Evolutionary conservation across 2,329 filamentous ascomycete genomes (phyloP), one percentile per base, ranked within the genome.

Genomic region (Fusarium begoniae): DNA sequence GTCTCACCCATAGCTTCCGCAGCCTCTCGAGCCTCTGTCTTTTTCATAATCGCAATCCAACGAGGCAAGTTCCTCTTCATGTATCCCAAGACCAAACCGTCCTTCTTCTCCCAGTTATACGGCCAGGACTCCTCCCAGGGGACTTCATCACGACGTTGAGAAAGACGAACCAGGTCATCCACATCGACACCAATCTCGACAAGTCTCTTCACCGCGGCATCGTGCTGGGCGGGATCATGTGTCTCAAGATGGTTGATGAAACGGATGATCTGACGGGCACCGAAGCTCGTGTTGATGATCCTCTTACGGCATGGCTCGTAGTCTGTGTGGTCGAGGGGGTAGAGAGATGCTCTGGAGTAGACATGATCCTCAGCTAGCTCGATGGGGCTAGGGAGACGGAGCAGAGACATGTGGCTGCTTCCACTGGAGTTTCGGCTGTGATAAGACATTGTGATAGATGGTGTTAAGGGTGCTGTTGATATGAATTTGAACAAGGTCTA

Each of bases 31-130:
- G 20, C 51, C 51, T 41, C 51, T 4, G 8, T 28, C 24, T 55
- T 41, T 2, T 55, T 55, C 51, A 55, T 13, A n/a, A 41, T 28
- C 26, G 35, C 11, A 55, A 55, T 55, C 51, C 51, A 55, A 8
- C 51, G 51, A 28, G 51, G 51, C 24, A 55, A n/a, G 15, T 55
- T 55, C 20, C 35, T n/a, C 24, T 41, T 41, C 35, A 55, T 55
- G 4, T 55, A 55, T 41, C 35, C 51, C 24, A 55, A 18, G 3
- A 41, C 24, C 14, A 55, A 9, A 4, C 51, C 51, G 4, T 41
- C 14, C 20, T 55, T 41, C 11, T 10, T 30, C 35, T 55, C 51
- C 51, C 35, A 55, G 6, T 18, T 30, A 28, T 30, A 40, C 4
- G 51, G 51, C 51, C 51, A 41, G 2, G 2, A 1, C 35, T 55